phyloP scores from a whole-genome alignment of 768 basidiomycete species.

The Russula brevipes region DNA sequence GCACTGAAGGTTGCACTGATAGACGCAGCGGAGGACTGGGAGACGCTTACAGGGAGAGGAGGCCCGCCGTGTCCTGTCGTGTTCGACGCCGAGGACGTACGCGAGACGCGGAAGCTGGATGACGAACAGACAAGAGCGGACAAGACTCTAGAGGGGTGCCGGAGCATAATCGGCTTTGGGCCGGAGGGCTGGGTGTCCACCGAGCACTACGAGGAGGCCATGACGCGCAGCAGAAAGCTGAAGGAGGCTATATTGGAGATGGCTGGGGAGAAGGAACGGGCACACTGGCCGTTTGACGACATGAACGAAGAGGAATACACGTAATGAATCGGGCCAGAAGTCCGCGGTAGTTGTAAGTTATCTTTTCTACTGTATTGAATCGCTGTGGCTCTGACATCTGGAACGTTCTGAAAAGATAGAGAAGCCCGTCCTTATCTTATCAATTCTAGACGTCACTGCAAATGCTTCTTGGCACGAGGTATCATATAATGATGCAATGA shows the following conservation, averaged over 20 bases:
- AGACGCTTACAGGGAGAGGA: conserved; percentile 36
- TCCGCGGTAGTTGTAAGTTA: too few species aligned
- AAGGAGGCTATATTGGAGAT: background rate
- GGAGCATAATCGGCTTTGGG: background rate
- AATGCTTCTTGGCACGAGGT: too few species aligned
- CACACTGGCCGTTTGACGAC: conserved; percentile 45
- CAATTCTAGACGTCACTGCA: too few species aligned
- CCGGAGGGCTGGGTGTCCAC: background rate
- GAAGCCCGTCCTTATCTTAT: too few species aligned
- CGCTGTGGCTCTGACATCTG: too few species aligned
- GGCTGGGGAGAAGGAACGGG: conserved; percentile 35
- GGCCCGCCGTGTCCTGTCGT: conserved; percentile 42
- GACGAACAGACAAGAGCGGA: background rate
- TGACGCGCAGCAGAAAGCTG: background rate
- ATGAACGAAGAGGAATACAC: conserved; percentile 47
- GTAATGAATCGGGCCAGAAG: conserved; percentile 24
- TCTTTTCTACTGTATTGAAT: too few species aligned
- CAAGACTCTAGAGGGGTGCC: background rate
- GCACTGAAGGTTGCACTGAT: conserved; percentile 45
- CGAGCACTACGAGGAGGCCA: background rate
- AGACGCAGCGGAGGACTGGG: conserved; percentile 40
- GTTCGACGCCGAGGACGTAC: conserved; percentile 44
- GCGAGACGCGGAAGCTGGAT: conserved; percentile 38
- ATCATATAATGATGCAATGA: too few species aligned
- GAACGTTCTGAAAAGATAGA: too few species aligned